Conservation (phyloP, 1,139 yeast genomes). For the Suhomyces bolitotheri region DNA sequence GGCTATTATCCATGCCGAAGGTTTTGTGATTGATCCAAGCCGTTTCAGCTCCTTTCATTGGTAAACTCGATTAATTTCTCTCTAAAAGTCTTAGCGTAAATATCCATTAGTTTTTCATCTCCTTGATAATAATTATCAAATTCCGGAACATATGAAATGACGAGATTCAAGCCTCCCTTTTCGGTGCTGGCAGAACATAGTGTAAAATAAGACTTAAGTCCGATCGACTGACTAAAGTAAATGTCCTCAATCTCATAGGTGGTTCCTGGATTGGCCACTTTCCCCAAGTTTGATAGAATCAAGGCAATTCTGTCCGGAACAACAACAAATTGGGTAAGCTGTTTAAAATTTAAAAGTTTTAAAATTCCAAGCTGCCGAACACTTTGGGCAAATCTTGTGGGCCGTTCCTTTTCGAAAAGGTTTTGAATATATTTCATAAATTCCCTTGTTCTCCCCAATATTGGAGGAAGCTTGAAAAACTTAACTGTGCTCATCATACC, state of each 20-base stretch:
- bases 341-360: background rate
- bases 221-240: constrained; percentile 1
- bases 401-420: background rate
- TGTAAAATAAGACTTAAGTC: background rate
- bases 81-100: constrained; percentile 1
- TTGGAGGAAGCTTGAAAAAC: constrained; percentile 17
- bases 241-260: constrained; percentile 2
- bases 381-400: background rate
- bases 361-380: background rate
- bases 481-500: constrained; percentile 15
- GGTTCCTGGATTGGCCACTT: constrained; percentile 4
- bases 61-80: too few species aligned
- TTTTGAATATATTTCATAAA: constrained; percentile 1
- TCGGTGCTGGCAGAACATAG: constrained; percentile 3
- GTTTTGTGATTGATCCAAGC: too few species aligned
- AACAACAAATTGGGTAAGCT: background rate
- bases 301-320: constrained; percentile 17
- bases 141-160: constrained; percentile 2
- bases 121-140: constrained; percentile 1
- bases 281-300: constrained; percentile 25
- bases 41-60: too few species aligned
- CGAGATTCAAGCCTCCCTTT: constrained; percentile 5
- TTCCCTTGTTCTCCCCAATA: constrained; percentile 9
- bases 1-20: too few species aligned
- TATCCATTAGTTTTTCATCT: background rate